Percentiles rank a stretch among this genome's conserved stretches.
These are phyloP conservation scores for Rhizopogon rudus DNA, from an alignment of 768 basidiomycete species.

Conservation along the genomic window DNA sequence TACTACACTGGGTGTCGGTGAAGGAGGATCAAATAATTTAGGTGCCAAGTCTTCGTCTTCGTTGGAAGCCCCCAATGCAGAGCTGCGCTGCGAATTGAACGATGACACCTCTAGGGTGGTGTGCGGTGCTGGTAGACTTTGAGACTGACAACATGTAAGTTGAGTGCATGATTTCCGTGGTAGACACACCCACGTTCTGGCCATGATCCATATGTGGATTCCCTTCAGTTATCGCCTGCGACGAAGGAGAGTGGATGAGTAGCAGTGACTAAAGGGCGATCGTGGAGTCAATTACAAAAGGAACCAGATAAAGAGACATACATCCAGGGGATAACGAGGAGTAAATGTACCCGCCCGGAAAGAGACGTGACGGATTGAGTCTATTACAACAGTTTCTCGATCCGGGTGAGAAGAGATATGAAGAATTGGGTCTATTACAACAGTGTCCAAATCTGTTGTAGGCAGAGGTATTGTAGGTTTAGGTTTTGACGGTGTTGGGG, in stretches of 20 bases:
- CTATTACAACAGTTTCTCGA: too few species aligned
- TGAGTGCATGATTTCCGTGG: neutral
- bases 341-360: neutral
- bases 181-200: neutral
- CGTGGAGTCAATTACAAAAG: neutral
- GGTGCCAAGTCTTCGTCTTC: too few species aligned
- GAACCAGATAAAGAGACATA: neutral
- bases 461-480: neutral
- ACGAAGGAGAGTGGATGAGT: neutral
- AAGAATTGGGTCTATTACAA: too few species aligned
- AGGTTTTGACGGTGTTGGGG: too few species aligned
- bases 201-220: neutral
- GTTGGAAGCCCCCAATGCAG: too few species aligned
- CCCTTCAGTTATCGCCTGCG: neutral
- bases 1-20: too few species aligned
- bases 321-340: neutral
- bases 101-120: neutral
- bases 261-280: neutral
- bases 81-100: too few species aligned
- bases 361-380: neutral
- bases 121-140: neutral
- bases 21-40: too few species aligned
- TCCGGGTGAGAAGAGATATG: too few species aligned
- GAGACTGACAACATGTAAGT: neutral
- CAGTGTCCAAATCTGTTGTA: too few species aligned